phyloP scores from a whole-genome alignment of 345 rosid genomes.

The Xanthoceras sorbifolium region DNA sequence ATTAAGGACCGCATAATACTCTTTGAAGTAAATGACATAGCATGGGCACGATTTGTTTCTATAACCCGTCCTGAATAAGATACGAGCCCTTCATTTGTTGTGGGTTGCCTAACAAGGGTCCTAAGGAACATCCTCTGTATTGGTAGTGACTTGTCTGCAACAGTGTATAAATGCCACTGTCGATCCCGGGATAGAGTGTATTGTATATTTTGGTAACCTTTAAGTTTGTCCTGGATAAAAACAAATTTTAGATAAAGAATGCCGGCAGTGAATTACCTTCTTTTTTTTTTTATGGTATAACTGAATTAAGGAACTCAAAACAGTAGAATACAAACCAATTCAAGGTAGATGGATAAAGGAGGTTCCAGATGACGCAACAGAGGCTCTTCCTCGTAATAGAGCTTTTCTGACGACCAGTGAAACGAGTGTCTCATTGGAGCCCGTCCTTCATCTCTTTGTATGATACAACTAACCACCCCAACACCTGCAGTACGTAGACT shows the following conservation, averaged over 20 bases:
- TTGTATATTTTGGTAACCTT: constrained; percentile 71
- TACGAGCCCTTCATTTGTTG: constrained; percentile 60
- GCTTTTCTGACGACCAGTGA: constrained; percentile 87
- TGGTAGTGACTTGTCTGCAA: constrained; percentile 77
- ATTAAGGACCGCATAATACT: constrained; percentile 85
- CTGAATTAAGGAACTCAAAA: not conserved
- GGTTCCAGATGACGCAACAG: constrained; percentile 95
- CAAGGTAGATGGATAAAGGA: constrained; percentile 94
- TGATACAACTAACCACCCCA: constrained; percentile 92
- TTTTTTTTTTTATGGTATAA: constrained; percentile 7
- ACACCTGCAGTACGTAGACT: constrained; percentile 83
- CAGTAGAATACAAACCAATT: constrained; percentile 62
- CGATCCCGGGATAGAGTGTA: constrained; percentile 86
- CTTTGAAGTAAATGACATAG: constrained; percentile 73
- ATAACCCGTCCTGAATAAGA: constrained; percentile 60
- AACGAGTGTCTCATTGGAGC: constrained; percentile 98
- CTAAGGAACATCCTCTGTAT: constrained; percentile 93
- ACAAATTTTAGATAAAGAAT: constrained; percentile 22
- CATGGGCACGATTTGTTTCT: constrained; percentile 44
- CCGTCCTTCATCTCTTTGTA: constrained; percentile 98
- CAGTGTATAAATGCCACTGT: constrained; percentile 93
- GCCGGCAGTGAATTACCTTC: not conserved
- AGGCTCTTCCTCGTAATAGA: constrained; percentile 87
- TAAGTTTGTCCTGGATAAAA: constrained; percentile 85
- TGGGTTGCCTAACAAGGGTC: constrained; percentile 90